Evolutionary conservation across 768 basidiomycete species (phyloP), one percentile per base, ranked within the genome.

Genomic region (Hortiboletus flavorubellus): DNA sequence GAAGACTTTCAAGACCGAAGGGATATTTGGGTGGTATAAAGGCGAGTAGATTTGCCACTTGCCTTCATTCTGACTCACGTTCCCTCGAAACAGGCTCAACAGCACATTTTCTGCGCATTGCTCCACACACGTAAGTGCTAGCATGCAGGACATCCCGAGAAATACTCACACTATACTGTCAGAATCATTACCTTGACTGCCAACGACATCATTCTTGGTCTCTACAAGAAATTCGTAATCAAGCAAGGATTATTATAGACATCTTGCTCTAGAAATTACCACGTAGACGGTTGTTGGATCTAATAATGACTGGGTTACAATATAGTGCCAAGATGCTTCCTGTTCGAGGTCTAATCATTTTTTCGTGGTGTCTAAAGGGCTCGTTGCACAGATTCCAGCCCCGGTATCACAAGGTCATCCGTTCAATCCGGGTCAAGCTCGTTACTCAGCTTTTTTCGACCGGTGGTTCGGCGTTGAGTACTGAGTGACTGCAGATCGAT

Each of bases 1-100:
- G 91, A 98, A 97, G 78, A 99, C 97, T 0, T 81, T 91, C 60
- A 86, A 86, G 68, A 76, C 87, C 0, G 97, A 99, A 74, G 97
- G 97, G 33, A 73, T 93, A 10, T 76, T 82, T 23, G 97, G 93
- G n/a, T 91, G 89, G 89, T 99, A 99, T 76, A 98, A 98, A 77
- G 95, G 93, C 83, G 59, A 47, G 64, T 59, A 37, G 5, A 47
- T 10, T 30, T 38, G 10, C 5, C 12, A 6, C 2, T 3, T 26
- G 15, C 39, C 14, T 14, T 39, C 55, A 4, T 8, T 9, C 2
- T n/a, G 8, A 23, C 29, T 59, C 16, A 62, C 34, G 10, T 47
- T 5, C 16, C 2, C 34, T 55, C 3, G 43, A 47, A 35, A 41
- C 59, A 93, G 91, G 96, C 40, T 93, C 93, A 3, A 91, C 91